phyloP scores from a whole-genome alignment of 2,329 filamentous ascomycete species.

The Lachnellula suecica region DNA sequence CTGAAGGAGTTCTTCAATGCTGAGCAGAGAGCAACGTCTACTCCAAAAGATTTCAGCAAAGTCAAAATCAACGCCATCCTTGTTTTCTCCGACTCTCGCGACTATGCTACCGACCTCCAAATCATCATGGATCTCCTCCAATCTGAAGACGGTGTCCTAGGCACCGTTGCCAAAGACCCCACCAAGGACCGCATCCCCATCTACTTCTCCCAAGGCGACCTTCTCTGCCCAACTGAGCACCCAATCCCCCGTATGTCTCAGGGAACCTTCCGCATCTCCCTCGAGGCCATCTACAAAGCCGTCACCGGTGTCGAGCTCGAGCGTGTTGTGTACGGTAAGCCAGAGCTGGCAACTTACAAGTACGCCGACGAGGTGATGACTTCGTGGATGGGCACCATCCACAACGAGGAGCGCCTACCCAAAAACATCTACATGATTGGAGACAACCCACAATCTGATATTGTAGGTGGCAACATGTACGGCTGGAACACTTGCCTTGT shows the following conservation, averaged over 20 bases:
- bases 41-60: constrained; percentile 70
- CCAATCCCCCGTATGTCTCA: constrained; percentile 69
- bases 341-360: constrained; percentile 73
- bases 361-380: constrained; percentile 73
- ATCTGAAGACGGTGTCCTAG: constrained; percentile 64
- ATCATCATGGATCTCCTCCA: constrained; percentile 74
- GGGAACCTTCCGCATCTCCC: constrained; percentile 71
- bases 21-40: constrained; percentile 65
- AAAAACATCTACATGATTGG: constrained; percentile 76
- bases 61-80: constrained; percentile 72
- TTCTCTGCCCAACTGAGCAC: constrained; percentile 65
- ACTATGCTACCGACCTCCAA: constrained; percentile 74
- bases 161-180: constrained; percentile 65
- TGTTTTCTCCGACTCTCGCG: constrained; percentile 72
- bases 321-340: constrained; percentile 76
- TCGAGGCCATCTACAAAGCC: constrained; percentile 73
- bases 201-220: constrained; percentile 68
- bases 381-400: constrained; percentile 74
- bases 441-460: constrained; percentile 73
- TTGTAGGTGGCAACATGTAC: constrained; percentile 77
- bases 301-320: constrained; percentile 69
- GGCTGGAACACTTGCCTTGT: constrained; percentile 81
- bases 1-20: constrained; percentile 65
- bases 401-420: constrained; percentile 68
- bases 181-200: constrained; percentile 67